Percentiles rank a stretch among this genome's conserved stretches.
These are phyloP conservation scores for Boletus rubescentipes DNA, from an alignment of 768 basidiomycete species.

Conservation along the genomic window DNA sequence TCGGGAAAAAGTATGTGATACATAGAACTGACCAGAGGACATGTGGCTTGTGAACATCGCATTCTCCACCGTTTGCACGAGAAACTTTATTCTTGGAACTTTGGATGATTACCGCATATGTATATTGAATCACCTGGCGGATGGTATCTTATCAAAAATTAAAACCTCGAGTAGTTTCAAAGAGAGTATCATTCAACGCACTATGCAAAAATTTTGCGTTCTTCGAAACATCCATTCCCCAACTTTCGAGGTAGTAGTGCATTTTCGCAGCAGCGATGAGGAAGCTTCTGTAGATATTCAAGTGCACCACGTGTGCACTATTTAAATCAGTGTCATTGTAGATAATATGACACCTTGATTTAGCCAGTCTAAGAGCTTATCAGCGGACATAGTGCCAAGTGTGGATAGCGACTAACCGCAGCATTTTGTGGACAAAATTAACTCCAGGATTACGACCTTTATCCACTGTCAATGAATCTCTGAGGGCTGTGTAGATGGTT, in stretches of 20 bases:
- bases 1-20: not conserved
- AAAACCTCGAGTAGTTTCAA: not conserved
- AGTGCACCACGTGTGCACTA: constrained; percentile 53
- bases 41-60: constrained; percentile 47
- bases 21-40: constrained; percentile 57
- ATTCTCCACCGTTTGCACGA: constrained; percentile 36
- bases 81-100: constrained; percentile 44
- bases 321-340: constrained; percentile 79
- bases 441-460: constrained; percentile 63
- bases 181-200: constrained; percentile 31
- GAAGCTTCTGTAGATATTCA: constrained; percentile 88
- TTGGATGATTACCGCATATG: constrained; percentile 50
- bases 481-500: constrained; percentile 46
- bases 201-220: constrained; percentile 54
- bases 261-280: constrained; percentile 83
- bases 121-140: constrained; percentile 56
- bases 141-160: constrained; percentile 51
- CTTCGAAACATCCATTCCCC: constrained; percentile 46
- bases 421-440: constrained; percentile 69
- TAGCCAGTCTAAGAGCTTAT: constrained; percentile 54
- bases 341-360: constrained; percentile 73
- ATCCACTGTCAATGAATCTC: constrained; percentile 70
- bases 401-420: constrained; percentile 52
- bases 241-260: constrained; percentile 73
- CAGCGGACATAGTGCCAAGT: not conserved